These are phyloP conservation scores for Eutypella sp. DNA, from an alignment of 2,329 filamentous ascomycete species.

Conservation along the genomic window DNA sequence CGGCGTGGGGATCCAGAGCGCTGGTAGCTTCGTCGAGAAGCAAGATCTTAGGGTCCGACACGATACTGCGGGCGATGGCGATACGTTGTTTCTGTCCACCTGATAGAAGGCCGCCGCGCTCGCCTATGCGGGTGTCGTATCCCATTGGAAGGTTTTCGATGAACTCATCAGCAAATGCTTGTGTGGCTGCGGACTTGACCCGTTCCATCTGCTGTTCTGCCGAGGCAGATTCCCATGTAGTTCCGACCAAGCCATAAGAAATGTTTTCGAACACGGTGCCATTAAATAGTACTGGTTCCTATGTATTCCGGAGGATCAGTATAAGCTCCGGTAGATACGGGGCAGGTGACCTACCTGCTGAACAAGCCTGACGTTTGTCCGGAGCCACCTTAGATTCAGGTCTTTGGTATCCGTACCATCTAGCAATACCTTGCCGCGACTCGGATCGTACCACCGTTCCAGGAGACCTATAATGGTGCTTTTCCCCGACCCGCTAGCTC, in stretches of 20 bases:
- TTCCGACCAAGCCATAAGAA: conserved; percentile 41
- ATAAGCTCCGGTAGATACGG: not conserved
- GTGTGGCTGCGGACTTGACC: conserved; percentile 41
- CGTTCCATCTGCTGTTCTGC: conserved; percentile 37
- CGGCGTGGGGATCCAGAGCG: conserved; percentile 39
- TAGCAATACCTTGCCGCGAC: conserved; percentile 29
- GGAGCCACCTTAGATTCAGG: conserved; percentile 35
- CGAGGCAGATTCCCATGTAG: conserved; percentile 31
- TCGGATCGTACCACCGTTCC: conserved; percentile 35
- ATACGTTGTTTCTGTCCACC: conserved; percentile 63
- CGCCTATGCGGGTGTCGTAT: conserved; percentile 56
- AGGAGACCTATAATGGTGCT: conserved; percentile 34
- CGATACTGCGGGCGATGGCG: conserved; percentile 59
- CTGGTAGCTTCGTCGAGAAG: conserved; percentile 64
- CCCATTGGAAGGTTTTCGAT: conserved; percentile 43
- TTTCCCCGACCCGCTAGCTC: not conserved
- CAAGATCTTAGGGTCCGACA: conserved; percentile 55
- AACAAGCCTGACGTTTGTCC: conserved; percentile 33
- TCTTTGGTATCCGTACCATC: conserved; percentile 29
- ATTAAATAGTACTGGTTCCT: conserved; percentile 40
- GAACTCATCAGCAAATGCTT: conserved; percentile 48
- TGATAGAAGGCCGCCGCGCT: not conserved
- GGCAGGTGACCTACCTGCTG: conserved; percentile 20
- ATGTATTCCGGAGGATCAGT: too few relatives aligned
- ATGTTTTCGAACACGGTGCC: conserved; percentile 51